These are phyloP conservation scores for Aspergillus cejpii DNA, from an alignment of 2,329 filamentous ascomycete genomes.

Conservation along the genomic window DNA sequence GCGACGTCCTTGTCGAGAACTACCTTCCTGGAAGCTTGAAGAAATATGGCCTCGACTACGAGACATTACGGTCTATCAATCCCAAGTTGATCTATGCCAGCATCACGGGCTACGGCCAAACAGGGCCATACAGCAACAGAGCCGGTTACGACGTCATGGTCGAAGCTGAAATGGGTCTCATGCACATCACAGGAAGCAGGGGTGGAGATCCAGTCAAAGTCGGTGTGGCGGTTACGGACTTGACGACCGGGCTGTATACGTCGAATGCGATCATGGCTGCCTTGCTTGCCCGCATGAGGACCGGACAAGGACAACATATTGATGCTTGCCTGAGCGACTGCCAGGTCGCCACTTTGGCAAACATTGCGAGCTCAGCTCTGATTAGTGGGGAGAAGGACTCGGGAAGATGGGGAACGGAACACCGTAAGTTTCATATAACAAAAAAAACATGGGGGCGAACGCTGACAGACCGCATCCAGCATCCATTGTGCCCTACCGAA, in stretches of 20 bases:
- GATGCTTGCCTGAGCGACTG: constrained; percentile 89
- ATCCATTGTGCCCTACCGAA: constrained; percentile 93
- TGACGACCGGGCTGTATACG: constrained; percentile 92
- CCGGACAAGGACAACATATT: constrained; percentile 80
- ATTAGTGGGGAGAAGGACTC: constrained; percentile 82
- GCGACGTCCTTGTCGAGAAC: constrained; percentile 93
- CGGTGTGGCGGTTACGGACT: constrained; percentile 90
- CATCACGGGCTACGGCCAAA: constrained; percentile 95
- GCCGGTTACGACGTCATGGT: constrained; percentile 99
- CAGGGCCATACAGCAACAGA: constrained; percentile 76
- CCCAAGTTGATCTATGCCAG: constrained; percentile 86
- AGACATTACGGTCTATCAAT: constrained; percentile 71
- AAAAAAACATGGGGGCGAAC: background rate
- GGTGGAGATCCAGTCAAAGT: constrained; percentile 94
- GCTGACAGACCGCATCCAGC: constrained; percentile 48
- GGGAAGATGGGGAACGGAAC: constrained; percentile 91
- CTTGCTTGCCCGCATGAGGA: constrained; percentile 65
- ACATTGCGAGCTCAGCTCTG: constrained; percentile 86
- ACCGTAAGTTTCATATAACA: constrained; percentile 53
- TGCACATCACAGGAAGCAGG: constrained; percentile 91
- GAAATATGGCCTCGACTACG: constrained; percentile 88
- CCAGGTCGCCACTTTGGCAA: constrained; percentile 89
- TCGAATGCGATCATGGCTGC: constrained; percentile 95
- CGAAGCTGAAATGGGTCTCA: constrained; percentile 93
- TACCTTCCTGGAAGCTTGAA: constrained; percentile 84